Evolutionary conservation across 345 rosid species (phyloP).

Genomic region (Bruguiera parviflora): DNA sequence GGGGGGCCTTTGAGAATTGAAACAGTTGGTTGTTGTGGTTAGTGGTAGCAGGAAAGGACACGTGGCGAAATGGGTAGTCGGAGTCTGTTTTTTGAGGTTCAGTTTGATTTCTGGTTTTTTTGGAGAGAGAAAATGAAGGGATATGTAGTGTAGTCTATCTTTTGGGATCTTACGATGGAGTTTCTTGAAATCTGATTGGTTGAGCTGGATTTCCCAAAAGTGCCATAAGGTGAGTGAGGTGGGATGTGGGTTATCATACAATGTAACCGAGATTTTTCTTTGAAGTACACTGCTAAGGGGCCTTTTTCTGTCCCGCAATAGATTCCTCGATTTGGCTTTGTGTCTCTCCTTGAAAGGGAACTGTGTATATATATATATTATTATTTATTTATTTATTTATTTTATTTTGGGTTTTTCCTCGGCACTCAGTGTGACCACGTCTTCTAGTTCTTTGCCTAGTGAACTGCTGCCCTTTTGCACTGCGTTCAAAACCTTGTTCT

Average conservation of each 20-base stretch:
- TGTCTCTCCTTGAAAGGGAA: neutral
- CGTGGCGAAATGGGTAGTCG: slow-evolving; percentile 58
- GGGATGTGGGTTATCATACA: slow-evolving; percentile 24
- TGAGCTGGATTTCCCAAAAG: slow-evolving; percentile 41
- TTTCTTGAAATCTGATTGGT: slow-evolving; percentile 53
- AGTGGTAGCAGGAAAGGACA: slow-evolving; percentile 59
- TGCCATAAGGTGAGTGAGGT: neutral
- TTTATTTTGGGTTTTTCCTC: neutral
- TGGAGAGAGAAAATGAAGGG: slow-evolving; percentile 11
- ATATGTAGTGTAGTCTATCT: slow-evolving; percentile 31
- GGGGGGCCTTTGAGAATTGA: slow-evolving; percentile 15
- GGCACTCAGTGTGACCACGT: neutral
- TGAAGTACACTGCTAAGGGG: neutral
- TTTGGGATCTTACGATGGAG: slow-evolving; percentile 32
- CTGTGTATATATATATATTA: too few relatives aligned
- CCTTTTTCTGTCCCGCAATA: neutral
- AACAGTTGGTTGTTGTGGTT: slow-evolving; percentile 39
- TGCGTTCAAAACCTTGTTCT: neutral
- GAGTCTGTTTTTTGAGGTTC: slow-evolving; percentile 44
- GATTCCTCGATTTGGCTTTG: neutral
- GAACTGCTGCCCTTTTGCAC: neutral
- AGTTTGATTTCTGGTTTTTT: slow-evolving; percentile 30
- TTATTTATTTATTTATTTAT: too few relatives aligned
- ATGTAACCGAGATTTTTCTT: slow-evolving; percentile 12
- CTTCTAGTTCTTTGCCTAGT: neutral